phyloP scores from a whole-genome alignment of 495 filamentous ascomycete species.

The Filosporella fistucella region DNA sequence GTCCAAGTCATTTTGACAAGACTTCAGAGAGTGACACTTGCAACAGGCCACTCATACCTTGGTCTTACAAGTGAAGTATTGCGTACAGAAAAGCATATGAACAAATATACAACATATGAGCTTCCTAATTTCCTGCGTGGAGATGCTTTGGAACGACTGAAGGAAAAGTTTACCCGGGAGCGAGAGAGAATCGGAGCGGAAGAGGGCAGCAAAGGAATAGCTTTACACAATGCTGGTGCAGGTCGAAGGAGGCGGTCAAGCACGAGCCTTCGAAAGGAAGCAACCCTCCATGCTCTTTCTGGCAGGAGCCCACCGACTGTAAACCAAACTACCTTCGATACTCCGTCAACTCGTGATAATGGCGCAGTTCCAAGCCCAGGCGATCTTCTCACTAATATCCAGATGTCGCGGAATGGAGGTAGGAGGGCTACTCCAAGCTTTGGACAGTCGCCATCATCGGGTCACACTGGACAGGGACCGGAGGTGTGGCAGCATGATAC shows the following conservation, averaged over 20 bases:
- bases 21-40: conserved; percentile 89
- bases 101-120: conserved; percentile 85
- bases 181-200: conserved; percentile 78
- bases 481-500: conserved; percentile 25
- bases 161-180: conserved; percentile 88
- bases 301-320: conserved; percentile 30
- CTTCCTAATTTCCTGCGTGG: conserved; percentile 90
- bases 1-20: conserved; percentile 94
- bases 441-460: neutral
- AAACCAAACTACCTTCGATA: conserved; percentile 24
- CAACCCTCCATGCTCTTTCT: conserved; percentile 62
- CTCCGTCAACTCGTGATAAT: conserved; percentile 29
- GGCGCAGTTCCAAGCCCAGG: conserved; percentile 57
- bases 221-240: conserved; percentile 74
- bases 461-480: conserved; percentile 6
- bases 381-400: conserved; percentile 76
- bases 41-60: conserved; percentile 89
- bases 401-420: conserved; percentile 58
- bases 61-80: conserved; percentile 88
- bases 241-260: conserved; percentile 66
- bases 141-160: conserved; percentile 75
- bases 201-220: conserved; percentile 89
- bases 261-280: conserved; percentile 74
- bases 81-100: conserved; percentile 86
- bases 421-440: conserved; percentile 32